Percentiles rank a stretch among this genome's conserved stretches.
Conservation (phyloP, 208 protist species). For the Trypanosomatidae sp. region DNA sequence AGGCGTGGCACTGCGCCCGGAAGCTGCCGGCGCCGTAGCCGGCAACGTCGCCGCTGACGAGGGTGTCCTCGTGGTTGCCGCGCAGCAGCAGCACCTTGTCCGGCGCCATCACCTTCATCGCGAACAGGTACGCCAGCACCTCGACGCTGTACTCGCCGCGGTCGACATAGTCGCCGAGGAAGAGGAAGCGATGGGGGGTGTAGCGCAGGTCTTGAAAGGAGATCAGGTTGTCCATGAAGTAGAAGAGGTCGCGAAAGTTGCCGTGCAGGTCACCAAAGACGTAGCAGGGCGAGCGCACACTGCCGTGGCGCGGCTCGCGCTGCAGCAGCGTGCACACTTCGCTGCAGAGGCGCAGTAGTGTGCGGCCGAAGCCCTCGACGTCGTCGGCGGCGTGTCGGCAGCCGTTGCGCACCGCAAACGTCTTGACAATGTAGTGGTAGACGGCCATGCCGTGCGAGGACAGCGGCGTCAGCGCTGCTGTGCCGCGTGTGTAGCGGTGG, state of each 20-base stretch:
- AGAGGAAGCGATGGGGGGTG: constrained; percentile 92
- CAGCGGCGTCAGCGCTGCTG: constrained; percentile 37
- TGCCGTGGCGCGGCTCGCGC: constrained; percentile 57
- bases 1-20: constrained; percentile 67
- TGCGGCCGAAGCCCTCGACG: constrained; percentile 73
- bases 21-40: constrained; percentile 87
- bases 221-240: constrained; percentile 88
- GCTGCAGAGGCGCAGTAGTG: constrained; percentile 58
- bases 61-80: constrained; percentile 90
- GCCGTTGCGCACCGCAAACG: constrained; percentile 69
- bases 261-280: constrained; percentile 93
- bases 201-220: constrained; percentile 87
- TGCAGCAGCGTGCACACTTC: constrained; percentile 56
- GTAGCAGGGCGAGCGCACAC: constrained; percentile 78
- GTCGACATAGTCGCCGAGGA: constrained; percentile 98
- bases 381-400: constrained; percentile 64
- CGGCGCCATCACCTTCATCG: constrained; percentile 86
- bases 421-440: constrained; percentile 82
- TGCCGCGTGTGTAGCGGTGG: constrained; percentile 39
- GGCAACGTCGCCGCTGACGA: constrained; percentile 85
- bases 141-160: constrained; percentile 90
- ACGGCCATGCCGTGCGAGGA: constrained; percentile 64
- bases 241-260: constrained; percentile 90
- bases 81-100: constrained; percentile 87
- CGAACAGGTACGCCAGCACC: constrained; percentile 85